Base-by-base conservation (phyloP, 2,329 filamentous ascomycete species). In the Plenodomus lindquistii region DNA sequence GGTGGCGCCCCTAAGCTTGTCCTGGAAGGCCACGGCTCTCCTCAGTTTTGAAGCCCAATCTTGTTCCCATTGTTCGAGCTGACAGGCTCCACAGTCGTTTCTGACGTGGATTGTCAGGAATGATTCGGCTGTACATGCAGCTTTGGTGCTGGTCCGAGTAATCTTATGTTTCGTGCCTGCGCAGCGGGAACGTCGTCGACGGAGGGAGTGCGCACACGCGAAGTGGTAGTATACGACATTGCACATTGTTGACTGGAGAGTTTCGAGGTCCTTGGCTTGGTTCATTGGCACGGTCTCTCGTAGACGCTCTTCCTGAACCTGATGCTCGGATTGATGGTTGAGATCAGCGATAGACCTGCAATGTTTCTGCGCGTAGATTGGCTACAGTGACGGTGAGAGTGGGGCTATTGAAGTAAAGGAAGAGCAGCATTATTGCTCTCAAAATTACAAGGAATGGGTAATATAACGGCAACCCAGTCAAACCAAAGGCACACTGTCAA, bases 161-260 rank as follows among this genome's bases (percentile, higher is more conserved):
- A 17, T n/a, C 34, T 63, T 67, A 22, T 60, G 62, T 29, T 63
- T 69, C 2, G 59, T 70, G 11, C 69, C 73, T 10, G 55, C 43
- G 50, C 74, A 75, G 17, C 55, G 59, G 2, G 70, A 73, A 9
- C 62, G 58, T 16, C 61, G 57, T 22, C 67, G 54, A 17, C 46
- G 44, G 44, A 64, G 36, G 8, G 48, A 49, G 51, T 75, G 73
- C 0, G 56, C 50, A 55, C 73, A 75, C 8, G 49, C 45, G 44
- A 71, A 74, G 4, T 37, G 47, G 37, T 70, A 65, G 9, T 52
- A 56, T 11, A 67, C 52, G 20, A 66, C 59, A 37, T 72, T 73
- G 64, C 73, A 75, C 73, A 75, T 75, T 18, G 15, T n/a, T 18
- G 22, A 20, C 39, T 15, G 2, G 3, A 13, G 21, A 22, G n/a